phyloP scores from a whole-genome alignment of 169 alveolate species.

The Cryptosporidium meleagridis region DNA sequence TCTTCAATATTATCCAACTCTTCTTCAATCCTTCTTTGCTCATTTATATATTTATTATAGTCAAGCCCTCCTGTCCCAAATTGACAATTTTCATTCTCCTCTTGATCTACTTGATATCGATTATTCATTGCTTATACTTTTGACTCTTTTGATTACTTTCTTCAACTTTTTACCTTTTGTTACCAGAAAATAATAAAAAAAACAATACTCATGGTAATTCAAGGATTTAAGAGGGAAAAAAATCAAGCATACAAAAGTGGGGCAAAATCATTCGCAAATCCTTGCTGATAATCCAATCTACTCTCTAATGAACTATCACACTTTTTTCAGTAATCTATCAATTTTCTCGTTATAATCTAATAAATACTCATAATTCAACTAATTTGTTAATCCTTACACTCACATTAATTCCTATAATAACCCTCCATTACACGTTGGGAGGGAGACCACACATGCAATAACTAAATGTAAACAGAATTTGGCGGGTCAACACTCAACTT shows the following conservation, averaged over 20 bases:
- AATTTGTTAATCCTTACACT: background rate
- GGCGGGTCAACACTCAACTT: too few species aligned
- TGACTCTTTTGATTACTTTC: background rate
- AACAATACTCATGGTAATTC: too few species aligned
- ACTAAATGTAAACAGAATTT: too few species aligned
- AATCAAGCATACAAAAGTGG: background rate
- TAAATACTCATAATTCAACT: too few species aligned
- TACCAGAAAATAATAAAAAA: background rate
- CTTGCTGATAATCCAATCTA: background rate
- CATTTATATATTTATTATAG: background rate
- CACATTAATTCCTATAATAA: too few species aligned
- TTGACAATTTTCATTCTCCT: background rate
- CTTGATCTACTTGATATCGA: background rate
- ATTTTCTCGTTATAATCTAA: background rate
- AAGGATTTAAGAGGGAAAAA: background rate
- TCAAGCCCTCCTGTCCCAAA: background rate
- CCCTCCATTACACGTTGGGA: background rate
- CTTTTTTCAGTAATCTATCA: background rate
- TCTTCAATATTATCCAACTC: background rate
- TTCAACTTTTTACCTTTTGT: background rate
- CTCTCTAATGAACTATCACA: background rate
- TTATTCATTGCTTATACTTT: background rate
- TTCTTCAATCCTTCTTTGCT: background rate
- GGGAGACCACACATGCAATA: background rate
- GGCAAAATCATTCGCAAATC: conserved; percentile 7